Evolutionary conservation across 441 rosid genomes (phyloP), one percentile per base, ranked within the genome.

Genomic region (Capsella rubella): DNA sequence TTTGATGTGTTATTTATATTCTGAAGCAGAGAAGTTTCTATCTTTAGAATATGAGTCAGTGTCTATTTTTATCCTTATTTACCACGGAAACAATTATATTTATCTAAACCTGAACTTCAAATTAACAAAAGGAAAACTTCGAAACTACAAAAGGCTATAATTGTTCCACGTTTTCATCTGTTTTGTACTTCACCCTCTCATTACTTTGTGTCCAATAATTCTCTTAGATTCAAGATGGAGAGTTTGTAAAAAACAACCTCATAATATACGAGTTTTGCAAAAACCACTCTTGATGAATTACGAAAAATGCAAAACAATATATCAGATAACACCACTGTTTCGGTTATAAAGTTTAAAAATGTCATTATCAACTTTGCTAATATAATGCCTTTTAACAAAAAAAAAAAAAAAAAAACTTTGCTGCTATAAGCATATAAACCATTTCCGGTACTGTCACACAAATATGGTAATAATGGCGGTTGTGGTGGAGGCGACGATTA

Each of bases 11-110:
- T 52, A 21, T 21, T 21, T 21, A 21, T 11, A 25, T 57, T 57
- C 52, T 73, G 52, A 28, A 65, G 37, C 72, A 66, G 27, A 65
- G 3, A 73, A 16, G 39, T 66, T 57, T 73, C 51, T 49, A 57
- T 65, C 77, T 73, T 56, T 66, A 49, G 72, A 47, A 16, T 28
- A 49, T 2, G 39, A 13, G 37, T 39, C 72, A 39, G 10, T 3
- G 4, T 29, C 72, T 34, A 55, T 40, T 57, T 65, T 57, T 49
- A 47, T 49, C 50, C 27, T 47, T 39, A 55, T 56, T 47, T 65
- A 49, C 56, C 52, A 37, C 25, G 8, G 5, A 31, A 53, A 31
- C 29, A 35, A 35, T n/a, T n/a, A n/a, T 37, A 53, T 45, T 72
- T 64, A 43, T 64, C 42, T 34, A 72, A 45, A 4, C 45, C 11